A percentile compares a stretch with the other conserved stretches of the same genome.
phyloP scores from a whole-genome alignment of 2,329 filamentous ascomycete genomes.

The Thielaviopsis populi region DNA sequence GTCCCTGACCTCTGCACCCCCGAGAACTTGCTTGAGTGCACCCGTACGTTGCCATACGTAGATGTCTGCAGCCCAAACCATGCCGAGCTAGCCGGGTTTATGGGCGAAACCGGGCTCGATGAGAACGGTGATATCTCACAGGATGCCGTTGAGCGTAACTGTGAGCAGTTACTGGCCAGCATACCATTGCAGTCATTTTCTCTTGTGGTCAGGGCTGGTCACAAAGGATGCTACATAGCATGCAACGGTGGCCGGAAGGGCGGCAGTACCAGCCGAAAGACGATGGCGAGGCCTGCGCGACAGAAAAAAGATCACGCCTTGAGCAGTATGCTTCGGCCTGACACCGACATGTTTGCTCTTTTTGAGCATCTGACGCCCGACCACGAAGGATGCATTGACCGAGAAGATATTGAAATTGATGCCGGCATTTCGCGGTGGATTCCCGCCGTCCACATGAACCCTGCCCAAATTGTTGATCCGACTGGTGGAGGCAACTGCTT shows the following conservation, averaged over 20 bases:
- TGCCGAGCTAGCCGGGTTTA: conserved; percentile 72
- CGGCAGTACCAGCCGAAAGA: conserved; percentile 21
- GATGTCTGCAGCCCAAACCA: conserved; percentile 69
- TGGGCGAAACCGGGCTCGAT: conserved; percentile 46
- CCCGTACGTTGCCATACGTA: conserved; percentile 45
- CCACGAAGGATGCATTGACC: conserved; percentile 35
- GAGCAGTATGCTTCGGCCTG: conserved; percentile 37
- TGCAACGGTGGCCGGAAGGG: conserved; percentile 40
- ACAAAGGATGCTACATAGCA: conserved; percentile 54
- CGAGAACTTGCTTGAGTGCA: conserved; percentile 48
- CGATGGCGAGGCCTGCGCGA: conserved; percentile 24
- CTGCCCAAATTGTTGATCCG: conserved; percentile 59
- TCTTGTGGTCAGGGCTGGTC: conserved; percentile 55
- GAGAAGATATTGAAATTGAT: conserved; percentile 46
- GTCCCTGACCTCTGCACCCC: conserved; percentile 77
- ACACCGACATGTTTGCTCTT: conserved; percentile 48
- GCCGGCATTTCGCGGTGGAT: conserved; percentile 58
- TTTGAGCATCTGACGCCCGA: conserved; percentile 44
- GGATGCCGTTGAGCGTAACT: conserved; percentile 39
- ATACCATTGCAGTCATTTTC: conserved; percentile 51
- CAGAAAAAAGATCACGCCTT: background rate
- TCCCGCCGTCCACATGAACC: conserved; percentile 52
- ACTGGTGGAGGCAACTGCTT: conserved; percentile 93
- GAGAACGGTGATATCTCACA: conserved; percentile 39
- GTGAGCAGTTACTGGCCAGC: conserved; percentile 46